A percentile compares a stretch with the other conserved stretches of the same genome.
These are phyloP conservation scores for Trypanosoma conorhini DNA, from an alignment of 208 protist genomes.

Conservation along the genomic window DNA sequence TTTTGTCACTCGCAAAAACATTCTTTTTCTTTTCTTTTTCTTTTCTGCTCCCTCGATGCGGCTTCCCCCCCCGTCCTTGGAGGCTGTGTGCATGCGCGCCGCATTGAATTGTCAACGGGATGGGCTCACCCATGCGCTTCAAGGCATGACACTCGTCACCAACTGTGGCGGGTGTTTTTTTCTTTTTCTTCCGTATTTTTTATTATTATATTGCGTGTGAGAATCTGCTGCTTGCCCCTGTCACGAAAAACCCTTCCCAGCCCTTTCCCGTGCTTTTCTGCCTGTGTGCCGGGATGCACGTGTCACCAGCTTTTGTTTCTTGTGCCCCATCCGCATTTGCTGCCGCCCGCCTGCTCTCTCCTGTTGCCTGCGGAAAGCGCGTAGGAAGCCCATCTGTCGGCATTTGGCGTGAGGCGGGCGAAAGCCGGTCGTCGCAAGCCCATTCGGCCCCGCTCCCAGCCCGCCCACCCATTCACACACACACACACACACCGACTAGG, in stretches of 20 bases:
- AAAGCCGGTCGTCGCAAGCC: neutral
- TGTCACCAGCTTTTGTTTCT: no score
- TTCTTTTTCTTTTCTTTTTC: no score
- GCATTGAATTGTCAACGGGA: no score
- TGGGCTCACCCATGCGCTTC: no score
- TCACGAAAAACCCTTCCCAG: neutral
- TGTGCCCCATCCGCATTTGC: neutral
- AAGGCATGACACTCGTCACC: no score
- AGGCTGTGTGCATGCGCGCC: no score
- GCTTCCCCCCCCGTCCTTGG: no score
- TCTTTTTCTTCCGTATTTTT: neutral
- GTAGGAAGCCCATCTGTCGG: neutral
- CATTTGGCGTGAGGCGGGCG: neutral
- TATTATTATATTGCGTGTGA: slow-evolving; percentile 20
- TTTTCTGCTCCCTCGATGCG: no score
- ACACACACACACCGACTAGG: neutral
- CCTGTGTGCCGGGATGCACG: no score
- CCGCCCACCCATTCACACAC: neutral
- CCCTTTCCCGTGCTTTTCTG: no score
- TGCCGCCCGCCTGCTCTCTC: neutral
- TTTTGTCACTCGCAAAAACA: no score
- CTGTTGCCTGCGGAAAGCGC: neutral
- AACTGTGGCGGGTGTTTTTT: neutral
- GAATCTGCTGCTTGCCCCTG: neutral
- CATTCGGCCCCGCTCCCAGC: neutral